These are phyloP conservation scores for Xylaria polymorpha DNA, from an alignment of 2,329 filamentous ascomycete genomes.

Conservation along the genomic window DNA sequence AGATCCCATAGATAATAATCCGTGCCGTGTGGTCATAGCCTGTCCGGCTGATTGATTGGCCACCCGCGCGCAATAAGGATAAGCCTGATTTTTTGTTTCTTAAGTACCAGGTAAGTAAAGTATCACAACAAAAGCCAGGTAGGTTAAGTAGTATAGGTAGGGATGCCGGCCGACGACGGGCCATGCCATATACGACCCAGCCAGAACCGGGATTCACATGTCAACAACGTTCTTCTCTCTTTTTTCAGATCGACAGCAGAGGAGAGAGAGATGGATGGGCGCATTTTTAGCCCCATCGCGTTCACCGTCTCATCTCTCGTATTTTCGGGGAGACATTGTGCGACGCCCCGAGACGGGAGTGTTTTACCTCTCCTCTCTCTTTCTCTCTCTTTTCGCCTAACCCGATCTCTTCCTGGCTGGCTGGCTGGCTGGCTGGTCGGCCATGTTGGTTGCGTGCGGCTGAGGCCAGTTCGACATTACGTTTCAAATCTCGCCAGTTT, in stretches of 20 bases:
- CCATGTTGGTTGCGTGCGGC: not conserved
- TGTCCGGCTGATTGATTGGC: constrained; percentile 32
- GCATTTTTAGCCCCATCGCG: not conserved
- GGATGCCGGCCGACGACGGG: not conserved
- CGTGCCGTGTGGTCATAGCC: constrained; percentile 33
- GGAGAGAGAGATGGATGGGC: no score
- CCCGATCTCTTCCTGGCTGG: not conserved
- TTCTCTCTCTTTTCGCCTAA: no score
- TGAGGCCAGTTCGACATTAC: not conserved
- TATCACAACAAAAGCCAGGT: constrained; percentile 10
- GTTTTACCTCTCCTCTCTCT: constrained; percentile 2
- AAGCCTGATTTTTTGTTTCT: constrained; percentile 2
- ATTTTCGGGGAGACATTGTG: not conserved
- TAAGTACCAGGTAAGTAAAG: not conserved
- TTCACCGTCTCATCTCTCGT: not conserved
- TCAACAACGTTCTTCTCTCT: not conserved
- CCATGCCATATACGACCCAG: not conserved
- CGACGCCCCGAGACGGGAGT: not conserved
- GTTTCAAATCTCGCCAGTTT: not conserved
- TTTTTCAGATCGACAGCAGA: not conserved
- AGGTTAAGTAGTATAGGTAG: not conserved
- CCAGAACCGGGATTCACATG: not conserved
- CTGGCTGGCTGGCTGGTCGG: no score
- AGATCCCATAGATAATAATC: constrained; percentile 13
- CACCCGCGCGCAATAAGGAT: constrained; percentile 24